These are phyloP conservation scores for Penicillium pulvis DNA, from an alignment of 495 filamentous ascomycete genomes.

Conservation along the genomic window DNA sequence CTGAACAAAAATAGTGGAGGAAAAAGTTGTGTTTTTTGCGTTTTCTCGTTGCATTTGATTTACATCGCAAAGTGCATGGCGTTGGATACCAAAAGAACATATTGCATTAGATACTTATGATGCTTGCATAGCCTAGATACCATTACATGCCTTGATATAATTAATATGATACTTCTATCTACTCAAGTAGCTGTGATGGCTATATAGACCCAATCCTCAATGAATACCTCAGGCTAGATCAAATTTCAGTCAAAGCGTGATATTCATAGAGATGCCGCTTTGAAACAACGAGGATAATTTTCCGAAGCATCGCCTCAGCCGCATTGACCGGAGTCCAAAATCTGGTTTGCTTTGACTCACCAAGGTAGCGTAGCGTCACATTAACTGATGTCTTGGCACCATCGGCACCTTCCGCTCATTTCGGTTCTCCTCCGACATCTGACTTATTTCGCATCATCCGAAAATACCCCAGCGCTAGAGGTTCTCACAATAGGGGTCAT, in stretches of 20 bases:
- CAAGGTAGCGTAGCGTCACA: not conserved
- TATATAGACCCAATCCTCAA: too few relatives aligned
- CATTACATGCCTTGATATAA: not conserved
- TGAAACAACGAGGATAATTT: too few relatives aligned
- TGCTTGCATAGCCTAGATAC: not conserved
- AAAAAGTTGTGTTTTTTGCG: not conserved
- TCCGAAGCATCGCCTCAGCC: too few relatives aligned
- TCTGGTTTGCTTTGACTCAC: not conserved
- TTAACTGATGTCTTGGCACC: slow-evolving; percentile 16
- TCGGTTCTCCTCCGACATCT: slow-evolving; percentile 6
- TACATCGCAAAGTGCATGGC: slow-evolving; percentile 14
- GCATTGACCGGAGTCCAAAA: not conserved
- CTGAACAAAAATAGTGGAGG: not conserved
- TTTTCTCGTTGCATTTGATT: not conserved
- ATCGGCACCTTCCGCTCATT: not conserved
- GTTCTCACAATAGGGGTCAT: not conserved
- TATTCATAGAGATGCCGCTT: too few relatives aligned
- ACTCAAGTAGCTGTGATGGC: too few relatives aligned
- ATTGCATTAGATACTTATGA: not conserved
- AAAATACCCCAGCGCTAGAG: not conserved
- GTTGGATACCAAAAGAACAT: slow-evolving; percentile 18
- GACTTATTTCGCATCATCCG: not conserved
- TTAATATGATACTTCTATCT: too few relatives aligned
- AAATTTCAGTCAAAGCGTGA: too few relatives aligned
- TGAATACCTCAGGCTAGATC: too few relatives aligned